These are phyloP conservation scores for Solanum peruvianum DNA, from an alignment of 257 asterid genomes.

Conservation along the genomic window DNA sequence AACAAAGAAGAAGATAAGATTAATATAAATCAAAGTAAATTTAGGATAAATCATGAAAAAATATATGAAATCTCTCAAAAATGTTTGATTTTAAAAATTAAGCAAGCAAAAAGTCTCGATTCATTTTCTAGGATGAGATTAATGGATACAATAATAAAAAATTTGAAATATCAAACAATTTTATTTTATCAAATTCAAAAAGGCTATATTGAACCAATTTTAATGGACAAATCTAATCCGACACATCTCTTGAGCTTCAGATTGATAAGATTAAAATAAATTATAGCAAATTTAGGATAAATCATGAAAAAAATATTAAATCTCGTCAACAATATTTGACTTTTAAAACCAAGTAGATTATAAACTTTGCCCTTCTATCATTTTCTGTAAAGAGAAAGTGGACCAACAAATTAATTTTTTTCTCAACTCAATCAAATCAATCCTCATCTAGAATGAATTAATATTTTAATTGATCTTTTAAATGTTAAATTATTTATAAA, in stretches of 20 bases:
- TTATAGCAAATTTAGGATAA: background rate
- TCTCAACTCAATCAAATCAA: background rate
- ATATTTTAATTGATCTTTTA: background rate
- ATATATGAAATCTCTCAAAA: background rate
- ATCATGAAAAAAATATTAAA: background rate
- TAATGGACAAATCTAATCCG: background rate
- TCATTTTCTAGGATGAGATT: background rate
- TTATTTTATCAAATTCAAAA: background rate
- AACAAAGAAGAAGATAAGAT: background rate
- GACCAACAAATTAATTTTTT: background rate
- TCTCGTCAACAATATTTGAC: fast-evolving
- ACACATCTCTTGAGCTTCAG: background rate
- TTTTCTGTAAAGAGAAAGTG: background rate
- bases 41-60: background rate
- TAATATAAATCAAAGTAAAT: background rate
- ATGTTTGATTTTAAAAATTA: background rate
- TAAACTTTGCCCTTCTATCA: background rate
- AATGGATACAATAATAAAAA: background rate
- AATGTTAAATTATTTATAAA: background rate
- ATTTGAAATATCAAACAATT: too few species aligned
- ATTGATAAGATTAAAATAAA: background rate
- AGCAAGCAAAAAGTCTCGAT: too few species aligned
- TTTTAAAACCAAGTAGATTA: background rate
- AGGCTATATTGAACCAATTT: background rate
- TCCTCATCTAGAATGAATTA: too few species aligned